Percentiles rank a stretch among this genome's conserved stretches.
These are phyloP conservation scores for Rhizopus sp. DNA, from an alignment of 371 early-diverging fungal species.

Conservation along the genomic window DNA sequence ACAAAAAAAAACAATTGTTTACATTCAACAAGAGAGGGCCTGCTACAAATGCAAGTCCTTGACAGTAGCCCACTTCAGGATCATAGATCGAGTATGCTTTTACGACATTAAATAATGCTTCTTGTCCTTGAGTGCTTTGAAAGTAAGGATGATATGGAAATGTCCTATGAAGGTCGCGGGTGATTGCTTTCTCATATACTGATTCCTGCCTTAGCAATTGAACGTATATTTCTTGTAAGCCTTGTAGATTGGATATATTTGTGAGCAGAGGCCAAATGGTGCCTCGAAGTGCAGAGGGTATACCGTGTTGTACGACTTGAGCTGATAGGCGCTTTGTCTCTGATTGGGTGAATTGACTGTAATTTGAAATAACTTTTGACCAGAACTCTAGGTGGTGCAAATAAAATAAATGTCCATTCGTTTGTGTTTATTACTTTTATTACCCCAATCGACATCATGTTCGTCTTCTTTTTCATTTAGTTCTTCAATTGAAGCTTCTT, in stretches of 20 bases:
- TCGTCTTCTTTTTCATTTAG: conserved; percentile 5
- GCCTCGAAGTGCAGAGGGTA: conserved; percentile 88
- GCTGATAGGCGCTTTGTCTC: conserved; percentile 66
- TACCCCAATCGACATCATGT: conserved; percentile 74
- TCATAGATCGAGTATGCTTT: conserved; percentile 93
- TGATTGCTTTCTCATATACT: conserved; percentile 87
- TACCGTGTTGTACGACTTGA: conserved; percentile 75
- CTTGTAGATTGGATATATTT: conserved; percentile 4
- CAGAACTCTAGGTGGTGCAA: conserved; percentile 74
- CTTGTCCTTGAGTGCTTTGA: conserved; percentile 79
- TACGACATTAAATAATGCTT: conserved; percentile 85
- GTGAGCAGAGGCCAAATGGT: conserved; percentile 89
- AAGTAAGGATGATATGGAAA: conserved; percentile 89
- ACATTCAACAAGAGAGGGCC: conserved; percentile 89
- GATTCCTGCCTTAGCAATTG: conserved; percentile 67
- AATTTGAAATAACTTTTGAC: conserved; percentile 87
- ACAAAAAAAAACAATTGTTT: conserved; percentile 26
- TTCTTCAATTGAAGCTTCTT: not conserved
- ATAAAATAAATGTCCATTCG: not conserved
- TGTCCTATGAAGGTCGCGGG: conserved; percentile 85
- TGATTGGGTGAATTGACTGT: conserved; percentile 67
- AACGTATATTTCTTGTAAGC: conserved; percentile 67
- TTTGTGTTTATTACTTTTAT: conserved; percentile 6
- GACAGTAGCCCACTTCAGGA: conserved; percentile 92
- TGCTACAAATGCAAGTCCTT: conserved; percentile 90